phyloP scores from a whole-genome alignment of 805 yeast genomes.

The Candida tibetensis region DNA sequence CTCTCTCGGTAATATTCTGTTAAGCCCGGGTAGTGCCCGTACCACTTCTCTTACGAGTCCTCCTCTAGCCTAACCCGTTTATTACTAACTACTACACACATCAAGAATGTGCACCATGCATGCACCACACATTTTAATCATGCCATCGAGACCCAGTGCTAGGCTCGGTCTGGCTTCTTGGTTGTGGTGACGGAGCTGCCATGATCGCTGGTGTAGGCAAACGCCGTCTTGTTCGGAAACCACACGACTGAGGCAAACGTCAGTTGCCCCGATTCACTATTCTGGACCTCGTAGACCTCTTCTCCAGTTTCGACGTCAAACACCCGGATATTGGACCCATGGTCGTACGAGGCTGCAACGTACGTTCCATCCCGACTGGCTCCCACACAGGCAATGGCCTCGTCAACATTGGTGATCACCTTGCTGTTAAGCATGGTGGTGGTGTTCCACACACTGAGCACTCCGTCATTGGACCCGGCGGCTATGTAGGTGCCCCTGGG shows the following conservation, averaged over 20 bases:
- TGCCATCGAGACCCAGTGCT: too few species aligned
- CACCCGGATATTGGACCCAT: slow-evolving; percentile 39
- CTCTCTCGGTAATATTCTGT: too few species aligned
- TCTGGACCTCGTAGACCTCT: slow-evolving; percentile 30
- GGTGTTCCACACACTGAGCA: slow-evolving; percentile 50
- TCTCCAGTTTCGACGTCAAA: slow-evolving; percentile 30
- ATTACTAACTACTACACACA: too few species aligned
- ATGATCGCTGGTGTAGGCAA: slow-evolving; percentile 28
- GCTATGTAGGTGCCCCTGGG: slow-evolving; percentile 51
- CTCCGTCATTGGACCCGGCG: slow-evolving; percentile 58
- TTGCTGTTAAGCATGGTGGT: slow-evolving; percentile 32
- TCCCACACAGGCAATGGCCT: slow-evolving; percentile 39
- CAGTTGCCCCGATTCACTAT: slow-evolving; percentile 26
- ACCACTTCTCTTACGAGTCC: too few species aligned
- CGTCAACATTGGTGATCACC: slow-evolving; percentile 41
- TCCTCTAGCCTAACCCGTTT: too few species aligned
- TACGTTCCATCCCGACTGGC: slow-evolving; percentile 46
- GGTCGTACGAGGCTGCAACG: slow-evolving; percentile 45
- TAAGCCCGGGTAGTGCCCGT: too few species aligned
- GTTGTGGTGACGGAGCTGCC: slow-evolving; percentile 28
- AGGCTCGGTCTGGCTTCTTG: slow-evolving; percentile 8
- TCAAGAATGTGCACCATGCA: too few species aligned
- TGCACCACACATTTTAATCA: too few species aligned
- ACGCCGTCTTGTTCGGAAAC: slow-evolving; percentile 34
- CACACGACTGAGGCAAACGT: slow-evolving; percentile 29